Evolutionary conservation across 345 rosid genomes (phyloP).

Genomic region (Streptanthus diversifolius): DNA sequence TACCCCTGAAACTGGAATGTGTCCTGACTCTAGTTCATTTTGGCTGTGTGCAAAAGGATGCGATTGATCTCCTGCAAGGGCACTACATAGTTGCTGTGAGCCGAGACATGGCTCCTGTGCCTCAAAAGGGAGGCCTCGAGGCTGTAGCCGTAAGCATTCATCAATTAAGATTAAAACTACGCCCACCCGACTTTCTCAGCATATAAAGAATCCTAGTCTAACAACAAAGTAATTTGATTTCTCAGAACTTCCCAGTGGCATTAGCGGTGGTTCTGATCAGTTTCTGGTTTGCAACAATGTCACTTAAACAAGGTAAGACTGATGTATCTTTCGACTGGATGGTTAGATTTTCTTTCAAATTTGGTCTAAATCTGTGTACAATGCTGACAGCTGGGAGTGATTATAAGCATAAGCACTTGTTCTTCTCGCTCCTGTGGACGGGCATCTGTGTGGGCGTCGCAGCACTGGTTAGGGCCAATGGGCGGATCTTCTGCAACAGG

Average conservation of each 20-base stretch:
- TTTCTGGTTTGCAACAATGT: conserved; percentile 55
- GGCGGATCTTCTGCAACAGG: conserved; percentile 90
- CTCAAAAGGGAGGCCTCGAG: conserved; percentile 69
- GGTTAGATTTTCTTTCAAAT: background rate
- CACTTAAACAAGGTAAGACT: conserved; percentile 65
- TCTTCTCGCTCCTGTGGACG: conserved; percentile 77
- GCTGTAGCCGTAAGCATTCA: conserved; percentile 67
- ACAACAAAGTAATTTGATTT: conserved; percentile 13
- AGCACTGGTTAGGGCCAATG: conserved; percentile 70
- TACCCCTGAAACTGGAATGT: background rate
- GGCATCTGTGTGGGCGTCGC: conserved; percentile 57
- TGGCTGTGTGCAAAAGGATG: conserved; percentile 47
- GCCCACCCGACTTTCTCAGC: background rate
- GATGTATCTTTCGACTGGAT: conserved; percentile 1
- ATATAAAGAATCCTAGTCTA: conserved; percentile 3
- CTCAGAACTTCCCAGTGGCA: conserved; percentile 85
- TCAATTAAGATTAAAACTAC: background rate
- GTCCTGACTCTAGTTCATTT: conserved; percentile 6
- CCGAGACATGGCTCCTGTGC: conserved; percentile 59
- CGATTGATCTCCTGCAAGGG: conserved; percentile 86
- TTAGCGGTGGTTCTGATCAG: conserved; percentile 56
- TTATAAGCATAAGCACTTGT: conserved; percentile 48
- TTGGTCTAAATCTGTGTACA: conserved; percentile 3
- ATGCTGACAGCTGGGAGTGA: conserved; percentile 58
- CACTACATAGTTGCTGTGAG: conserved; percentile 78